Evolutionary conservation across 148 eudicot genomes (phyloP).

Genomic region (Beta vulgaris): DNA sequence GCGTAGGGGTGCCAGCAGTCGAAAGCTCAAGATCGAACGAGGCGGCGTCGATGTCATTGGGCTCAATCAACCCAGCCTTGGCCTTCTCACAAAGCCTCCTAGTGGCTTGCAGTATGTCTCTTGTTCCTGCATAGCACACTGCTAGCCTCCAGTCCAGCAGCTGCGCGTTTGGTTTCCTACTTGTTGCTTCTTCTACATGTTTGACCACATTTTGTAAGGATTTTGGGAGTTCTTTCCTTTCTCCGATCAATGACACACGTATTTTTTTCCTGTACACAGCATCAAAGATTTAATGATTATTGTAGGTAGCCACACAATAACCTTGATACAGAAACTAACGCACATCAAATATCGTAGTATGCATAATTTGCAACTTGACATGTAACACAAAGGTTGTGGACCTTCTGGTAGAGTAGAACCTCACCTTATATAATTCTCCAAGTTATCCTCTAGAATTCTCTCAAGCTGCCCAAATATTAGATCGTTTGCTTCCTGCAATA

Average conservation of each 20-base stretch:
- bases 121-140: conserved; percentile 5
- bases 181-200: conserved; percentile 8
- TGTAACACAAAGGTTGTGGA: too few species aligned
- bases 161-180: neutral
- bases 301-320: too few species aligned
- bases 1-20: neutral
- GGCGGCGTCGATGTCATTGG: neutral
- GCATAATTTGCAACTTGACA: too few species aligned
- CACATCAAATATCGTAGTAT: too few species aligned
- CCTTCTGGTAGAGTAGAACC: too few species aligned
- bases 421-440: neutral
- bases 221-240: neutral
- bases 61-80: neutral
- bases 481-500: conserved; percentile 6
- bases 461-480: neutral
- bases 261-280: conserved; percentile 5
- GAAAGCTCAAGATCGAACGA: neutral
- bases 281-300: too few species aligned
- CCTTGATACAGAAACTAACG: too few species aligned
- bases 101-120: conserved; percentile 10
- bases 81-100: conserved; percentile 6
- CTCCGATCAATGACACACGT: neutral
- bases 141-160: neutral
- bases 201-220: neutral
- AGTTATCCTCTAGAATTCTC: neutral